These are phyloP conservation scores for Clonostachys rosea DNA, from an alignment of 2,329 filamentous ascomycete species.

Conservation along the genomic window DNA sequence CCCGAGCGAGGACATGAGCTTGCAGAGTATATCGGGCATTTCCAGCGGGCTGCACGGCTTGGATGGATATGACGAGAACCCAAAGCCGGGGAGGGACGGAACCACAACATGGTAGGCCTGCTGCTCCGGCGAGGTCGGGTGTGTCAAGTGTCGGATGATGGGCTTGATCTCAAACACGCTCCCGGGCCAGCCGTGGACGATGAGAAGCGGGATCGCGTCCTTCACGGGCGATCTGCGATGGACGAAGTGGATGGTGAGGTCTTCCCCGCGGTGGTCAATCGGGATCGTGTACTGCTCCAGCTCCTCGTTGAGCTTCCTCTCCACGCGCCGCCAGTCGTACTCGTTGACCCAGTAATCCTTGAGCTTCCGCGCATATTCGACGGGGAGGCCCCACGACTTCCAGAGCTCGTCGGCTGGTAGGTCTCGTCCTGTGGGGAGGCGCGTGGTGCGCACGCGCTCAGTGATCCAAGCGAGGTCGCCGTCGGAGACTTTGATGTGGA, in stretches of 20 bases:
- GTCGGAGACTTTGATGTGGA: neutral
- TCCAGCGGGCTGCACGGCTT: conserved; percentile 4
- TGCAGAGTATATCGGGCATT: conserved; percentile 5
- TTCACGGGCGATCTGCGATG: neutral
- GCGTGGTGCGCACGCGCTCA: neutral
- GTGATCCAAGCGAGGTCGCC: neutral
- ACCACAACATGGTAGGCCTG: conserved; percentile 41
- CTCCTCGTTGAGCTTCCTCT: neutral
- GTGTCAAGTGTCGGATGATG: conserved; percentile 23
- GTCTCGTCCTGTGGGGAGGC: neutral
- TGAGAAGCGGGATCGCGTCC: conserved; percentile 31
- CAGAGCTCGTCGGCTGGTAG: neutral
- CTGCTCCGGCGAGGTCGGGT: conserved; percentile 10
- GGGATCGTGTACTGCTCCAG: neutral
- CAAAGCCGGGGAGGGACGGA: conserved; percentile 37
- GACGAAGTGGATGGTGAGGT: conserved; percentile 2
- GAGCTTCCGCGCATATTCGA: neutral
- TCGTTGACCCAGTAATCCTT: neutral
- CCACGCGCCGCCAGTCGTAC: conserved; percentile 1
- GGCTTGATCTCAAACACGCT: conserved; percentile 28
- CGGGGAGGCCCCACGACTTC: neutral
- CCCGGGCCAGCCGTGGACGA: conserved; percentile 37
- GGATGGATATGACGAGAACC: conserved; percentile 25
- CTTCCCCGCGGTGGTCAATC: neutral
- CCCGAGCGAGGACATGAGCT: conserved; percentile 9